Conservation (phyloP, 192 early-diverging fungal genomes). For the Jimgerdemannia flammicorona region DNA sequence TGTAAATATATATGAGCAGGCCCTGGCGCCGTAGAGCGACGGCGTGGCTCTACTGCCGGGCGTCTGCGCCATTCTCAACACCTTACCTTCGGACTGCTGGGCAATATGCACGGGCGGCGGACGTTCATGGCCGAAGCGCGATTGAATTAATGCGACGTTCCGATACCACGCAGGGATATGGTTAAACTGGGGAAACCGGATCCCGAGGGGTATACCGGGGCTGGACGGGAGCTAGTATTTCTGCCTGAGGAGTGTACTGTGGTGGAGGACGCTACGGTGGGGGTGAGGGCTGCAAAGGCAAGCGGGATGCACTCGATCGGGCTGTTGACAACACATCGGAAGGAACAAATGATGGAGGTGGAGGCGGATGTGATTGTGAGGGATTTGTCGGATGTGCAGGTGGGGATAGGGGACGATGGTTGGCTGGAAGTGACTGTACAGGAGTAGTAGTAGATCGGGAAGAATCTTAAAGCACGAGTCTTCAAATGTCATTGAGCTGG, state of each 20-base stretch:
- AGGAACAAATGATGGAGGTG: conserved; percentile 35
- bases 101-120: conserved; percentile 41
- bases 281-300: conserved; percentile 35
- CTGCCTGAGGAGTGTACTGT: conserved; percentile 39
- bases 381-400: conserved; percentile 32
- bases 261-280: conserved; percentile 50
- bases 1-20: conserved; percentile 14
- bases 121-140: conserved; percentile 35
- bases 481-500: too few relatives aligned
- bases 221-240: conserved; percentile 24
- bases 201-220: conserved; percentile 38
- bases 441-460: background rate
- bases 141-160: conserved; percentile 31
- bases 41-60: conserved; percentile 48
- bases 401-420: conserved; percentile 32
- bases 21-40: conserved; percentile 23
- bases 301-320: conserved; percentile 36
- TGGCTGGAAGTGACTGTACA: conserved; percentile 23
- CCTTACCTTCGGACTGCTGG: conserved; percentile 21
- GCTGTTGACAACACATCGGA: conserved; percentile 35
- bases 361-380: conserved; percentile 36
- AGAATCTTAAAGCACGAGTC: too few relatives aligned
- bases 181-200: conserved; percentile 35
- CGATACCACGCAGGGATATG: conserved; percentile 24
- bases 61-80: conserved; percentile 23